A percentile compares a stretch with the other conserved stretches of the same genome.
phyloP scores from a whole-genome alignment of 495 filamentous ascomycete species.

The Penicillium manginii region DNA sequence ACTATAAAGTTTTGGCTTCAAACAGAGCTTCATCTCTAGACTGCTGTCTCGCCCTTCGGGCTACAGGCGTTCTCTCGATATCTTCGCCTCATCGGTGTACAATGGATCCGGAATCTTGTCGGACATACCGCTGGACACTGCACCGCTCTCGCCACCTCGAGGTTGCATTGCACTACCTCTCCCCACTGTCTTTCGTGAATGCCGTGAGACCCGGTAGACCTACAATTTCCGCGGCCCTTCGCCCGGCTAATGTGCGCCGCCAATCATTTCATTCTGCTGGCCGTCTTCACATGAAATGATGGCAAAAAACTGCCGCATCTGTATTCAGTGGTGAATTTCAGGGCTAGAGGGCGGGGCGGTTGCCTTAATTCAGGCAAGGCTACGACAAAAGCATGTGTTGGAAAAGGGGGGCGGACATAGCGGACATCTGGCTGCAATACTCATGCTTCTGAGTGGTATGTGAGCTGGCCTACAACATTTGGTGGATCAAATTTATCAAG shows the following conservation, averaged over 20 bases:
- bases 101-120: background rate
- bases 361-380: background rate
- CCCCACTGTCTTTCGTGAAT: background rate
- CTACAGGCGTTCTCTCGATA: background rate
- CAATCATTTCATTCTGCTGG: background rate
- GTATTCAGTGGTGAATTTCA: background rate
- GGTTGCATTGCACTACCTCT: background rate
- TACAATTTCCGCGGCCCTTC: background rate
- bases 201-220: background rate
- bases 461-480: background rate
- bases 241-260: background rate
- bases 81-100: background rate
- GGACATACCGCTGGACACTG: background rate
- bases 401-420: background rate
- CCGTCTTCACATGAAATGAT: background rate
- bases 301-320: background rate
- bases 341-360: background rate
- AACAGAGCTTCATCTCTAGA: background rate
- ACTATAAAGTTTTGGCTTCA: background rate
- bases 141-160: conserved; percentile 1
- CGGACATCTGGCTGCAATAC: background rate
- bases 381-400: background rate
- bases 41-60: background rate
- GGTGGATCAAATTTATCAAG: background rate
- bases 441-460: background rate